Evolutionary conservation across 345 rosid genomes (phyloP).

Genomic region (Abelmoschus esculentus): DNA sequence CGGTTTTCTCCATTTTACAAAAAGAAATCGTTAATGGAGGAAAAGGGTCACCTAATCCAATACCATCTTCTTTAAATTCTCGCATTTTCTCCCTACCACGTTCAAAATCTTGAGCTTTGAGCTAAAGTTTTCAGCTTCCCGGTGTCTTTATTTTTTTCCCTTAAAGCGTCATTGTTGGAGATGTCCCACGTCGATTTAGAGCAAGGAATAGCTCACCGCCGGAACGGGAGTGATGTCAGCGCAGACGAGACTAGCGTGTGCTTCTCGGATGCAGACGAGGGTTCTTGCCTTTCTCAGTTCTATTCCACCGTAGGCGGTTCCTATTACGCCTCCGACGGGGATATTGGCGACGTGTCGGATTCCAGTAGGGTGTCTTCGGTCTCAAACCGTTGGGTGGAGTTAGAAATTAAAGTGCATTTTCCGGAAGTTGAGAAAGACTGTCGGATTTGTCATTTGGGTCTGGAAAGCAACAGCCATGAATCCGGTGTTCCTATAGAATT

Average conservation of each 20-base stretch:
- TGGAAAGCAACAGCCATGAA: neutral
- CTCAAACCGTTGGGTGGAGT: neutral
- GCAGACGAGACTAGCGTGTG: conserved; percentile 36
- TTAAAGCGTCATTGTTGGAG: conserved; percentile 21
- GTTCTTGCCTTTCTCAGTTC: conserved; percentile 72
- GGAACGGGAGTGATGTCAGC: conserved; percentile 34
- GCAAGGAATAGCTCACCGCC: conserved; percentile 38
- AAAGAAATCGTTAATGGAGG: conserved; percentile 26
- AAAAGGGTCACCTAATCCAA: conserved; percentile 35
- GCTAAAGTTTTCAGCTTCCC: neutral
- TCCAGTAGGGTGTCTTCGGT: conserved; percentile 49
- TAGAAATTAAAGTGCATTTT: neutral
- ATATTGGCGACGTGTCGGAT: conserved; percentile 24
- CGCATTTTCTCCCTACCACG: conserved; percentile 7
- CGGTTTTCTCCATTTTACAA: neutral
- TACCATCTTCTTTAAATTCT: conserved; percentile 26
- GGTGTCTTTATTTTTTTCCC: no score
- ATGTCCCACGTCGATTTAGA: conserved; percentile 58
- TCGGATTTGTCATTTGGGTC: neutral
- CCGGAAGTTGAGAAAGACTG: neutral
- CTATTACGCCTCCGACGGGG: conserved; percentile 39
- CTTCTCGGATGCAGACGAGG: conserved; percentile 85
- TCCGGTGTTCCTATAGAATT: neutral
- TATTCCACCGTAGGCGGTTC: conserved; percentile 74
- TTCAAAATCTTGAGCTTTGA: conserved; percentile 12